Evolutionary conservation across 2,329 filamentous ascomycete species (phyloP), one percentile per base, ranked within the genome.

Genomic region (Colletotrichum limetticola): DNA sequence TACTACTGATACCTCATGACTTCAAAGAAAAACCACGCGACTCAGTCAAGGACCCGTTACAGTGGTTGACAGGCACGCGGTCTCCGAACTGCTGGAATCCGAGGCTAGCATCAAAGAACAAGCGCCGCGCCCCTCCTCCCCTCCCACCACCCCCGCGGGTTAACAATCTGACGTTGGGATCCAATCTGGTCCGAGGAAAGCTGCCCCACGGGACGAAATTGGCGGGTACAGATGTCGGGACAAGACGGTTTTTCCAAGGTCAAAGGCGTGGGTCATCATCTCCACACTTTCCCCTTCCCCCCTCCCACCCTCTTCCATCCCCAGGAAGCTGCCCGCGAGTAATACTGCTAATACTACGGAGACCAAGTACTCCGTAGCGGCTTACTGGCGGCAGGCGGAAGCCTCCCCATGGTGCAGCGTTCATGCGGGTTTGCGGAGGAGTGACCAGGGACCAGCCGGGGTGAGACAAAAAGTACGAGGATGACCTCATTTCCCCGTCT

Each of bases 391-490:
- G 66, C 60, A 72, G 66, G 60, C 46, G 66, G 53, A 52, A 65
- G 42, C 53, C 67, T 37, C 56, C 70, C 55, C 68, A 32, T 22
- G 42, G 30, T 57, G 60, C 55, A 59, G 66, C 60, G 66, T 72
- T 58, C 59, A 72, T 72, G 70, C 70, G 70, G 66, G 70, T 61
- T 70, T 70, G 70, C 70, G 70, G 70, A 70, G 70, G 55, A 32
- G 42, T 4, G 60, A 49, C 70, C 53, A 70, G 70, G 60, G 60
- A 24, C 55, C 35, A 55, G 66, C 70, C 32, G 60, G 70, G 70
- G 66, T 70, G 35, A 32, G 37, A 56, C 16, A 59, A 57, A n/a
- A n/a, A 49, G 42, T 49, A n/a, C 60, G 70, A 61, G 70, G 59
- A 72, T 72, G 70, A 70, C 55, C 66, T 72, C 60, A 72, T 72